Conservation (phyloP, 768 basidiomycete genomes). For the Suillus lakei region DNA sequence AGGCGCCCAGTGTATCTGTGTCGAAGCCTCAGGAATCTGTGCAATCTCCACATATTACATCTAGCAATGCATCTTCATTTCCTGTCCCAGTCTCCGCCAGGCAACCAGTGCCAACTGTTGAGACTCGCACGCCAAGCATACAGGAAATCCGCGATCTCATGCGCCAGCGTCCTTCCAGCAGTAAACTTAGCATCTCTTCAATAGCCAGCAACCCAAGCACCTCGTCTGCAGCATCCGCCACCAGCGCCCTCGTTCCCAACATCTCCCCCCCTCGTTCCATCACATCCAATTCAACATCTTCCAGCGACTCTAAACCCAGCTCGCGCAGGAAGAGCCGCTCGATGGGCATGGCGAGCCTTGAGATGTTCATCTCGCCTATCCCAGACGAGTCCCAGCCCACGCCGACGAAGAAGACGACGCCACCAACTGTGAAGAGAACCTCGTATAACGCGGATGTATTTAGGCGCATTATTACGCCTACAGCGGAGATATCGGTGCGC, state of each 20-base stretch:
- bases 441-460: background rate
- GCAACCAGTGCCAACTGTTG: background rate
- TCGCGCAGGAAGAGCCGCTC: background rate
- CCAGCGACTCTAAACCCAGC: background rate
- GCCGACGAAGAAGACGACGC: background rate
- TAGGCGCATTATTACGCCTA: constrained; percentile 4
- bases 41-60: background rate
- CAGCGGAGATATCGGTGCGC: background rate
- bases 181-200: background rate
- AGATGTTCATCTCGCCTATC: constrained; percentile 6
- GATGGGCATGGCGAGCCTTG: background rate
- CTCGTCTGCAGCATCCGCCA: background rate
- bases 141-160: constrained; percentile 7
- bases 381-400: background rate
- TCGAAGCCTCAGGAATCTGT: background rate
- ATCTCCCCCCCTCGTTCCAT: background rate
- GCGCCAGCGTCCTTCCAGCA: background rate
- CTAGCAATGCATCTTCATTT: background rate
- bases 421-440: background rate
- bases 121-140: background rate
- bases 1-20: background rate
- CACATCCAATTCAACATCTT: constrained; percentile 7
- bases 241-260: background rate
- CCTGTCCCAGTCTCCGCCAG: background rate
- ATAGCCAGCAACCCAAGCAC: background rate